Percentiles rank a stretch among this genome's conserved stretches.
These are phyloP conservation scores for Leccinum variicolor DNA, from an alignment of 768 basidiomycete species.

Conservation along the genomic window DNA sequence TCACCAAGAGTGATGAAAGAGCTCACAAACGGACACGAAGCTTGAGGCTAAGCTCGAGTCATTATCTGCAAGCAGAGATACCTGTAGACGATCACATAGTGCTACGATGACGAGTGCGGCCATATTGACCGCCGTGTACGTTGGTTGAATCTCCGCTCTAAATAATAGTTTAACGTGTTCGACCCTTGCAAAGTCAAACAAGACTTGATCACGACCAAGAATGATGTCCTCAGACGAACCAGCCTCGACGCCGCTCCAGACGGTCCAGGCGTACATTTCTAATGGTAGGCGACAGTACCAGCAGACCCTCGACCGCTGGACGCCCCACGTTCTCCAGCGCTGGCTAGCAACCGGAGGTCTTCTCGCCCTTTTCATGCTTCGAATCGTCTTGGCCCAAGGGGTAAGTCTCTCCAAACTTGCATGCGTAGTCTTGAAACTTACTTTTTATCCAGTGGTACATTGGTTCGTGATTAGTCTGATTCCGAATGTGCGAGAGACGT, in stretches of 20 bases:
- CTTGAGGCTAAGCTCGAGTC: no score
- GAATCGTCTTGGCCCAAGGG: conserved; percentile 87
- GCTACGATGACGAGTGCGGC: no score
- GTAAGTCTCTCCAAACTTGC: conserved; percentile 43
- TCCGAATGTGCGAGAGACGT: not conserved
- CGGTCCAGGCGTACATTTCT: conserved; percentile 23
- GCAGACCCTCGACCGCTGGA: conserved; percentile 85
- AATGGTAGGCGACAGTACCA: conserved; percentile 79
- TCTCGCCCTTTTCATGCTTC: conserved; percentile 71
- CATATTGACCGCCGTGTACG: no score
- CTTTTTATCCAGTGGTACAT: conserved; percentile 75
- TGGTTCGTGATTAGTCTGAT: conserved; percentile 47
- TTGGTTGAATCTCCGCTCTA: not conserved
- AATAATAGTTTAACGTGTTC: not conserved
- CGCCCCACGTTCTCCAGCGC: conserved; percentile 84
- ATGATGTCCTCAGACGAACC: conserved; percentile 37
- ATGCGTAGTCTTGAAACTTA: conserved; percentile 1
- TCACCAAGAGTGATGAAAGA: no score
- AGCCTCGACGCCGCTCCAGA: conserved; percentile 25
- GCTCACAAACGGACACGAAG: no score
- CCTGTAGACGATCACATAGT: no score
- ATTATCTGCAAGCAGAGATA: no score
- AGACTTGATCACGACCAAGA: conserved; percentile 9
- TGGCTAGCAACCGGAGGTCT: conserved; percentile 80
- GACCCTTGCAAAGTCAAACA: not conserved